Base-by-base conservation (phyloP, 2,329 filamentous ascomycete genomes). In the Aspergillus sp. region DNA sequence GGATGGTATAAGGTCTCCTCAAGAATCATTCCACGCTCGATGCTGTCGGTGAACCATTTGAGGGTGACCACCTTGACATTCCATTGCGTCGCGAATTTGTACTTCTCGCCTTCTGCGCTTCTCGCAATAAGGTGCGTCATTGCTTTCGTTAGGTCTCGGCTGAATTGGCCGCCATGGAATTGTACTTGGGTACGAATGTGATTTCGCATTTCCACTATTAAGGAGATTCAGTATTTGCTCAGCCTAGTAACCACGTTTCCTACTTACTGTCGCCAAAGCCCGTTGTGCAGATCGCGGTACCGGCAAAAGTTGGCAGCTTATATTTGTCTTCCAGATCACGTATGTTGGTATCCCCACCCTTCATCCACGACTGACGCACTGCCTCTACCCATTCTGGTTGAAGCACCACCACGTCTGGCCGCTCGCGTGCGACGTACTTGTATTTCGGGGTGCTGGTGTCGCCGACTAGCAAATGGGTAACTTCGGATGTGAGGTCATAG, bases 401-500 rank as follows among this genome's bases (percentile, higher is more conserved):
- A 78, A 99, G 87, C 50, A 92, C 88, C 70, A 86, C 87, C 68
- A 99, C 88, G 69, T 99, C 95, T 48, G 89, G 86, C 52, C 95
- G 85, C 72, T 93, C 90, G 70, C 88, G 90, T 54, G 93, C 95
- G 68, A 98, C 93, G 80, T 96, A 96, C 73, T 88, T 89, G 77
- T 99, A 99, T 75, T 99, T 99, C 50, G 90, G 86, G 1, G 93
- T 98, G 71, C 93, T 86, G 68, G 91, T 90, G 68, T 90, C 88
- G 72, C 93, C 95, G 61, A 96, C 91, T 62, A 99, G 84, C 47
- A 99, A 86, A 78, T 99, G 95, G 5, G 95, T 98, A 48, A 96
- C 91, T 73, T 97, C 91, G 56, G 90, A 90, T n/a, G 93, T 98
- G 45, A 99, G 85, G 73, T 99, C 93, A 74, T 92, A 89, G 68